These are phyloP conservation scores for Myxozyma udenii DNA, from an alignment of 805 yeast genomes.

Conservation along the genomic window DNA sequence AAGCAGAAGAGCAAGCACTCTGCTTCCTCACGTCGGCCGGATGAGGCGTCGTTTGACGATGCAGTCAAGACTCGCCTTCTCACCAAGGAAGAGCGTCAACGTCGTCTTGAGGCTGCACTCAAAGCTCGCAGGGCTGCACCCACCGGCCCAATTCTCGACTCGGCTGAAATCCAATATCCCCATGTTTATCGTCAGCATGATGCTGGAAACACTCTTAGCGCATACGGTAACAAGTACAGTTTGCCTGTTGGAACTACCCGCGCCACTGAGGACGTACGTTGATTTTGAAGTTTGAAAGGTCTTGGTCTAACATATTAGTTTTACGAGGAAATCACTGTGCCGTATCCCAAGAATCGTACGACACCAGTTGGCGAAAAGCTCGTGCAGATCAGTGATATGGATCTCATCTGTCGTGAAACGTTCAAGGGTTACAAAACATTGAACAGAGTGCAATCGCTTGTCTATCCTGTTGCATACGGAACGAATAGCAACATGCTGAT, in stretches of 20 bases:
- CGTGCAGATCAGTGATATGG: slow-evolving; percentile 61
- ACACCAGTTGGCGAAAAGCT: slow-evolving; percentile 45
- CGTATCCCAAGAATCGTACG: slow-evolving; percentile 57
- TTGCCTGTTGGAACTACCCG: slow-evolving; percentile 77
- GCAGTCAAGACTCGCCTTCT: slow-evolving; percentile 7
- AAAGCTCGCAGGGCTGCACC: slow-evolving; percentile 30
- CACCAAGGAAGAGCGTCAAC: slow-evolving; percentile 30
- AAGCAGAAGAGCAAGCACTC: background rate
- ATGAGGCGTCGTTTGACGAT: no score
- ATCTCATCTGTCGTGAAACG: slow-evolving; percentile 76
- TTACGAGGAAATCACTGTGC: slow-evolving; percentile 81
- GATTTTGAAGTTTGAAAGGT: background rate
- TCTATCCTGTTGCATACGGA: slow-evolving; percentile 86
- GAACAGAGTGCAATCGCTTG: slow-evolving; percentile 86
- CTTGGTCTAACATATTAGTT: slow-evolving; percentile 48
- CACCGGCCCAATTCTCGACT: slow-evolving; percentile 3
- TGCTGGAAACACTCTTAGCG: slow-evolving; percentile 65
- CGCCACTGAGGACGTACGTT: slow-evolving; percentile 26
- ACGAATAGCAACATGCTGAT: slow-evolving; percentile 93
- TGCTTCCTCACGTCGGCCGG: background rate
- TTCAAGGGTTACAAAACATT: slow-evolving; percentile 73
- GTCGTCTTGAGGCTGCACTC: slow-evolving; percentile 30
- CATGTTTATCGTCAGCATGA: slow-evolving; percentile 78
- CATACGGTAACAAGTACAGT: slow-evolving; percentile 74
- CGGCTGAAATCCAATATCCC: slow-evolving; percentile 59